Evolutionary conservation across 2,329 filamentous ascomycete species (phyloP).

Genomic region (Colletotrichum liaoningense): DNA sequence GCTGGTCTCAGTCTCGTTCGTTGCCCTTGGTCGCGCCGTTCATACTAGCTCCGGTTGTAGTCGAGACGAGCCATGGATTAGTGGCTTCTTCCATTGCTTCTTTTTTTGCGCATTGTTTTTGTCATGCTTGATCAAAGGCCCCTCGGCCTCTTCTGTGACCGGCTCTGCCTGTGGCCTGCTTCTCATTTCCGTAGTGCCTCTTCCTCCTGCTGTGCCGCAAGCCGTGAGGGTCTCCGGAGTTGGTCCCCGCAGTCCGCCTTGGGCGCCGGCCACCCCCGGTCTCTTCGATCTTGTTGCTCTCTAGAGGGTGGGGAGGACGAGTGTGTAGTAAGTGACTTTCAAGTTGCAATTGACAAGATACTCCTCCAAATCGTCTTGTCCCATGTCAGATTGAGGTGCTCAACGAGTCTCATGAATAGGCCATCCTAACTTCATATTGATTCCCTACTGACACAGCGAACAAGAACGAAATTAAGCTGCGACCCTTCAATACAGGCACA

Average conservation of each 20-base stretch:
- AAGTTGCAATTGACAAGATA: background rate
- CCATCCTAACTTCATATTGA: slow-evolving; percentile 7
- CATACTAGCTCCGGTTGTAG: background rate
- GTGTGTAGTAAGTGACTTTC: background rate
- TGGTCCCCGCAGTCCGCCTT: background rate
- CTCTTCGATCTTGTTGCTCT: background rate
- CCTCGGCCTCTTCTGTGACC: background rate
- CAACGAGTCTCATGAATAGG: background rate
- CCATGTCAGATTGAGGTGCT: slow-evolving; percentile 17
- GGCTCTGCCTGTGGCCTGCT: background rate
- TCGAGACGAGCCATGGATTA: slow-evolving; percentile 23
- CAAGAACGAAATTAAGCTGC: no score
- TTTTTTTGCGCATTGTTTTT: slow-evolving; percentile 14
- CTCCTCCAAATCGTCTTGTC: slow-evolving; percentile 12
- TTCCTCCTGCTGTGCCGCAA: background rate
- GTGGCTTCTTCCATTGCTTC: slow-evolving; percentile 30
- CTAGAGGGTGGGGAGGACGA: background rate
- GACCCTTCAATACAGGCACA: no score
- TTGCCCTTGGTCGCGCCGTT: slow-evolving; percentile 9
- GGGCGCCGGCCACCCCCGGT: background rate
- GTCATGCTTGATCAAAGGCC: background rate
- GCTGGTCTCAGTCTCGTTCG: slow-evolving; percentile 4
- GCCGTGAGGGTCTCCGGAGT: background rate
- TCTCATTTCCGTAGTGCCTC: background rate
- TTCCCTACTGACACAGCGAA: no score